Evolutionary conservation across 208 protist genomes (phyloP), one percentile per base, ranked within the genome.

Genomic region (Trypanosoma grayi): DNA sequence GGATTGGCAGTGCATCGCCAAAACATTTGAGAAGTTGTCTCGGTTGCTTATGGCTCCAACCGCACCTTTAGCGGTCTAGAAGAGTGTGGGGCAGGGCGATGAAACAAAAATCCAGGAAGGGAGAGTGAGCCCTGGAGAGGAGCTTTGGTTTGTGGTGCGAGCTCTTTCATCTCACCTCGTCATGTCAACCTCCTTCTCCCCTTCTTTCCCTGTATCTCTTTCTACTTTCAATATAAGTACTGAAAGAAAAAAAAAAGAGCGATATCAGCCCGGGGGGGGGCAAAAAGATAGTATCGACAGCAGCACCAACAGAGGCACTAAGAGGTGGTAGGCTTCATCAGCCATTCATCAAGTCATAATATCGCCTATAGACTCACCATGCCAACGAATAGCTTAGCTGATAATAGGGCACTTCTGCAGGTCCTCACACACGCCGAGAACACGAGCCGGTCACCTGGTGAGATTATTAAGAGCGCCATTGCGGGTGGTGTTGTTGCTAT

Each of bases 351-450:
- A n/a, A n/a, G n/a, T n/a, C n/a, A n/a, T n/a, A n/a, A n/a, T n/a
- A n/a, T n/a, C n/a, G n/a, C n/a, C n/a, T n/a, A n/a, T n/a, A n/a
- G n/a, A n/a, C n/a, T n/a, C n/a, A n/a, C n/a, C n/a, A n/a, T 55
- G 22, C 28, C 27, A 16, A 47, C 53, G 46, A 62, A 57, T 36
- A 77, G 70, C 44, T 20, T 92, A 18, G 56, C 50, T 33, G 69
- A 92, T 22, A 85, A 85, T 60, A 66, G 82, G 25, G 83, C 87
- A 0, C 56, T 93, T 27, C 54, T 77, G 13, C 87, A 90, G 30
- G 81, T 93, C 2, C 60, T 93, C 24, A 64, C 75, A 31, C 78
- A 83, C 52, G 70, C 83, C 3, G 57, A 66, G 11, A 56, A 78
- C 53, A 77, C 60, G 13, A 14, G 52, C 40, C 71, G 64, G 36